phyloP scores from a whole-genome alignment of 1,284 basidiomycete genomes.

The Ganoderma lingzhi region DNA sequence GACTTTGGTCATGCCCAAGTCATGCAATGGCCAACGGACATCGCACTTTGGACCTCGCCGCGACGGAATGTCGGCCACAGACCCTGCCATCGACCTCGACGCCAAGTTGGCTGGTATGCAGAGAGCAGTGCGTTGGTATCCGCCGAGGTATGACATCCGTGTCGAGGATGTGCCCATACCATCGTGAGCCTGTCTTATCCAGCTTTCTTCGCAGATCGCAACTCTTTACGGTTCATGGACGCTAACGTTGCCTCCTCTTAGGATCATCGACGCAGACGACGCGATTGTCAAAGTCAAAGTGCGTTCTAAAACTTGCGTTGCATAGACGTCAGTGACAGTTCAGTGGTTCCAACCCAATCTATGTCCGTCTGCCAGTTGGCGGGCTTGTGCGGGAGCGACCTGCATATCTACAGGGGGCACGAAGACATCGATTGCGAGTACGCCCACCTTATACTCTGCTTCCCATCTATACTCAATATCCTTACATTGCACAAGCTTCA shows the following conservation, averaged over 20 bases:
- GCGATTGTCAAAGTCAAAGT: constrained; percentile 79
- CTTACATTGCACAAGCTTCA: constrained; percentile 51
- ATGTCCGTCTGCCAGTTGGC: constrained; percentile 56
- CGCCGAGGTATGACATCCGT: constrained; percentile 73
- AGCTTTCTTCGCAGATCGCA: not conserved
- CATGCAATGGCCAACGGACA: no score
- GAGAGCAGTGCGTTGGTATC: constrained; percentile 66
- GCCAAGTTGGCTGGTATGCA: constrained; percentile 38
- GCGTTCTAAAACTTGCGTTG: not conserved
- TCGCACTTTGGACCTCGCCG: not conserved
- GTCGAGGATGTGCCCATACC: constrained; percentile 68
- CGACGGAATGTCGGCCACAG: not conserved
- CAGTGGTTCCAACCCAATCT: not conserved
- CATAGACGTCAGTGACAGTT: no score
- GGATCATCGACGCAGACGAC: constrained; percentile 76
- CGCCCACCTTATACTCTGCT: constrained; percentile 17
- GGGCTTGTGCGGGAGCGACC: constrained; percentile 84
- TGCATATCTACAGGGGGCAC: constrained; percentile 80
- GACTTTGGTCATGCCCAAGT: not conserved
- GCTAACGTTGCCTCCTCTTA: constrained; percentile 36
- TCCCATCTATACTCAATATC: not conserved
- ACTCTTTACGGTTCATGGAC: not conserved
- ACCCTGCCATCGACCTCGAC: not conserved
- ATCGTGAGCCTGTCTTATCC: constrained; percentile 44
- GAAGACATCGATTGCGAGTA: constrained; percentile 44